A percentile compares a stretch with the other conserved stretches of the same genome.
Conservation (phyloP, 106 monocot genomes). For the Cymbidium sinense region DNA sequence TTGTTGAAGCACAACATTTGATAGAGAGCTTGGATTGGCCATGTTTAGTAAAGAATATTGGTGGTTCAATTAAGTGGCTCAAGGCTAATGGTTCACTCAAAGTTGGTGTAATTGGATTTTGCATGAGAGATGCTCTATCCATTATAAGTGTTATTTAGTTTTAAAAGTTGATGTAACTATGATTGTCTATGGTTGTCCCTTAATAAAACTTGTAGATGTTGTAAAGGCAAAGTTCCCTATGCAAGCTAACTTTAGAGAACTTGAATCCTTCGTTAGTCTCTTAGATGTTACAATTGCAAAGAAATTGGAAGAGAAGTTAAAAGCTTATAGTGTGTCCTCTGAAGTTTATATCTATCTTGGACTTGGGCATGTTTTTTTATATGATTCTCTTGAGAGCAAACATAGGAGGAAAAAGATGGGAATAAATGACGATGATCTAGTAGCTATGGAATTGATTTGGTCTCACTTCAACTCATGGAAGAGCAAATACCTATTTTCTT, state of each 20-base stretch:
- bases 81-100: conserved; percentile 80
- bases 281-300: conserved; percentile 86
- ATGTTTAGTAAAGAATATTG: conserved; percentile 80
- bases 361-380: conserved; percentile 74
- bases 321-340: conserved; percentile 45
- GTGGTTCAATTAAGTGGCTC: conserved; percentile 82
- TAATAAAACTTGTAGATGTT: conserved; percentile 75
- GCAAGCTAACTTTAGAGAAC: conserved; percentile 94
- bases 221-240: conserved; percentile 60
- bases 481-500: conserved; percentile 36
- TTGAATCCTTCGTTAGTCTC: conserved; percentile 71
- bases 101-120: conserved; percentile 88
- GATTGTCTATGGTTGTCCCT: conserved; percentile 83
- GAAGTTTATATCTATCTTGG: conserved; percentile 82
- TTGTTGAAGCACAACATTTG: conserved; percentile 89
- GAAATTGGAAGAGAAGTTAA: conserved; percentile 70
- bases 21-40: conserved; percentile 83
- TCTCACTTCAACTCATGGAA: conserved; percentile 85
- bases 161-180: conserved; percentile 87
- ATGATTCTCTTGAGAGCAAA: conserved; percentile 57
- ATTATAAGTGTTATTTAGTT: conserved; percentile 76
- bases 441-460: conserved; percentile 67
- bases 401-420: conserved; percentile 88
- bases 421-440: conserved; percentile 47
- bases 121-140: conserved; percentile 91